A percentile compares a stretch with the other conserved stretches of the same genome.
Evolutionary conservation across 306 rosid genomes (phyloP).

Genomic region (Cicer chorassanicum): DNA sequence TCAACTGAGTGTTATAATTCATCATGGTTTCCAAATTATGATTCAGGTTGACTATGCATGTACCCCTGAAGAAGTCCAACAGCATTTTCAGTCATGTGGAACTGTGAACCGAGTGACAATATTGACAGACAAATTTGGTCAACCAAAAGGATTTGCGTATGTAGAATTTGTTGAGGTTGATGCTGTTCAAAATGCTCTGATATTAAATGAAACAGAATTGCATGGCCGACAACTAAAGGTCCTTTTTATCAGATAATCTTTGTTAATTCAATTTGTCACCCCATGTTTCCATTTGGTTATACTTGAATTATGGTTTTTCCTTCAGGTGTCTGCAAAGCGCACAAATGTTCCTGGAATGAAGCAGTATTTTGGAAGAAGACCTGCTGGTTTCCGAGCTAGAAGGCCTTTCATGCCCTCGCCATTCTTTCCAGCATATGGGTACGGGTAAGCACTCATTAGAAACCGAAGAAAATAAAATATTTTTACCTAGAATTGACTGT

Average conservation of each 20-base stretch:
- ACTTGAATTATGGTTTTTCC: slow-evolving; percentile 44
- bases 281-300: slow-evolving; percentile 31
- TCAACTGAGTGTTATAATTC: slow-evolving; percentile 23
- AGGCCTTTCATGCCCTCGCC: slow-evolving; percentile 86
- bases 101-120: slow-evolving; percentile 98
- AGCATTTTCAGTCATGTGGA: slow-evolving; percentile 99
- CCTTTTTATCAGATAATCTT: slow-evolving; percentile 26
- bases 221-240: slow-evolving; percentile 99
- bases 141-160: slow-evolving; percentile 98
- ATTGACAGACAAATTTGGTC: slow-evolving; percentile 99
- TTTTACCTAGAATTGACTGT: slow-evolving; percentile 10
- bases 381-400: slow-evolving; percentile 70
- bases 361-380: slow-evolving; percentile 86
- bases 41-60: slow-evolving; percentile 96
- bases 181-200: slow-evolving; percentile 91
- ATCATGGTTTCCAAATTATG: slow-evolving; percentile 43
- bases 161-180: slow-evolving; percentile 97
- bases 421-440: slow-evolving; percentile 79
- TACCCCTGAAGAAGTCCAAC: slow-evolving; percentile 99
- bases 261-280: slow-evolving; percentile 31
- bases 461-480: slow-evolving; percentile 11
- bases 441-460: slow-evolving; percentile 67
- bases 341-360: slow-evolving; percentile 96
- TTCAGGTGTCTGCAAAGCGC: slow-evolving; percentile 94
- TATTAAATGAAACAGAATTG: slow-evolving; percentile 93